Conservation (phyloP, 2,329 filamentous ascomycete species). For the Venturia nashicola region DNA sequence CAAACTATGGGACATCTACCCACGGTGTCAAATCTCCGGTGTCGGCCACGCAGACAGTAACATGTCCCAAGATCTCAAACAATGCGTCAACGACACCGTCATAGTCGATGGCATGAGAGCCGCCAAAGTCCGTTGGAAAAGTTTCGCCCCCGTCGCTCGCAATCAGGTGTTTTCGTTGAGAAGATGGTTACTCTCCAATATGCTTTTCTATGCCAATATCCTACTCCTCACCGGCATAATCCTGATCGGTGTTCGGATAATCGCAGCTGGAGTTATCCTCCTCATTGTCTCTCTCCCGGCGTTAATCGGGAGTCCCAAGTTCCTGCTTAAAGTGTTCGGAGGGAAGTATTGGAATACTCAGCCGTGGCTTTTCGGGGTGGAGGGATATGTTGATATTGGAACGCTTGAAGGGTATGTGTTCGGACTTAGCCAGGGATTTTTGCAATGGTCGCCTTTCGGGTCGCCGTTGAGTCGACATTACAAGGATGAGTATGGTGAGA, state of each 20-base stretch:
- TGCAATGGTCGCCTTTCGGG: slow-evolving; percentile 24
- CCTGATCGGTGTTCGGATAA: slow-evolving; percentile 5
- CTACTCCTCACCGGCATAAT: slow-evolving; percentile 11
- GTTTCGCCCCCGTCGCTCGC: slow-evolving; percentile 23
- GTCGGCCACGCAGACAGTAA: slow-evolving; percentile 19
- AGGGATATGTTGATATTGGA: slow-evolving; percentile 27
- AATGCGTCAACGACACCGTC: slow-evolving; percentile 24
- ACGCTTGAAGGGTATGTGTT: slow-evolving; percentile 28
- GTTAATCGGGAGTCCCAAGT: slow-evolving; percentile 16
- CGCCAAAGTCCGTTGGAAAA: slow-evolving; percentile 33
- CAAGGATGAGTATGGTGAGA: slow-evolving; percentile 18
- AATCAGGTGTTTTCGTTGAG: slow-evolving; percentile 17
- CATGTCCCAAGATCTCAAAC: neutral
- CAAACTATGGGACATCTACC: slow-evolving; percentile 35
- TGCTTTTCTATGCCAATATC: slow-evolving; percentile 7
- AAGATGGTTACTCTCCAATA: slow-evolving; percentile 15
- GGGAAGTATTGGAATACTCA: slow-evolving; percentile 30
- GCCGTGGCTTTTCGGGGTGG: slow-evolving; percentile 32
- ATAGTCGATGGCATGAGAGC: slow-evolving; percentile 30
- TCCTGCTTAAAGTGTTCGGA: slow-evolving; percentile 25
- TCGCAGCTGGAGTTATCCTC: neutral
- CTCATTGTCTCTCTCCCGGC: neutral
- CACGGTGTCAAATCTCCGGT: slow-evolving; percentile 28
- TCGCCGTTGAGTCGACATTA: slow-evolving; percentile 23
- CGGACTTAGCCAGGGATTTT: slow-evolving; percentile 21